Conservation (phyloP, 2,329 filamentous ascomycete species). For the Coniella lustricola region DNA sequence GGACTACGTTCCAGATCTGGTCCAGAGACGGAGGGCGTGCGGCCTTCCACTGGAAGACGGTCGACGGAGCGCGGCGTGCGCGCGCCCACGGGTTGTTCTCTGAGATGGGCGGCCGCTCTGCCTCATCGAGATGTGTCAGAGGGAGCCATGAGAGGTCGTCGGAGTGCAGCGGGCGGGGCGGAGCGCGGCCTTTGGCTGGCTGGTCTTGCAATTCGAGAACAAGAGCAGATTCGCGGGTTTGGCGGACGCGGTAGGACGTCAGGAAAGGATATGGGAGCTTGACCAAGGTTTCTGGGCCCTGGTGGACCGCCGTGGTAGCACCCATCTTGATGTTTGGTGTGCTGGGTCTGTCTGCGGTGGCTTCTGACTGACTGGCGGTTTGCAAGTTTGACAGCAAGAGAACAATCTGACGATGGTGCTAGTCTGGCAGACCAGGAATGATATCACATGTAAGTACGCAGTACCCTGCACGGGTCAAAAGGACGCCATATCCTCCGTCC, state of each 20-base stretch:
- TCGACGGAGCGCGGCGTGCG: conserved; percentile 34
- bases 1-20: conserved; percentile 40
- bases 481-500: too few species aligned
- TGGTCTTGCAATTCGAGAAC: conserved; percentile 29
- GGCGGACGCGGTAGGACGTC: conserved; percentile 33
- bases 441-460: too few species aligned
- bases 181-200: conserved; percentile 24
- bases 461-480: too few species aligned
- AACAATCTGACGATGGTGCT: too few species aligned
- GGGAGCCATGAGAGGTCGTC: conserved; percentile 31
- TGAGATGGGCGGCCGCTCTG: conserved; percentile 21
- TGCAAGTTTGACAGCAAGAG: neutral
- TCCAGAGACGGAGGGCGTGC: conserved; percentile 31
- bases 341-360: too few species aligned
- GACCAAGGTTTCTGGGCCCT: conserved; percentile 26
- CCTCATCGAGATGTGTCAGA: conserved; percentile 21
- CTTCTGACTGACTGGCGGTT: too few species aligned
- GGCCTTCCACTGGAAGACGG: conserved; percentile 33
- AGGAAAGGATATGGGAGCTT: conserved; percentile 41
- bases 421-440: too few species aligned
- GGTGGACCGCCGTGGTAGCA: neutral
- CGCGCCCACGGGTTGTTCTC: conserved; percentile 34
- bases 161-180: conserved; percentile 31
- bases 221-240: conserved; percentile 21
- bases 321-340: conserved; percentile 16